Evolutionary conservation across 176 grass and related monocot species (phyloP).

Genomic region (Avena atlantica): DNA sequence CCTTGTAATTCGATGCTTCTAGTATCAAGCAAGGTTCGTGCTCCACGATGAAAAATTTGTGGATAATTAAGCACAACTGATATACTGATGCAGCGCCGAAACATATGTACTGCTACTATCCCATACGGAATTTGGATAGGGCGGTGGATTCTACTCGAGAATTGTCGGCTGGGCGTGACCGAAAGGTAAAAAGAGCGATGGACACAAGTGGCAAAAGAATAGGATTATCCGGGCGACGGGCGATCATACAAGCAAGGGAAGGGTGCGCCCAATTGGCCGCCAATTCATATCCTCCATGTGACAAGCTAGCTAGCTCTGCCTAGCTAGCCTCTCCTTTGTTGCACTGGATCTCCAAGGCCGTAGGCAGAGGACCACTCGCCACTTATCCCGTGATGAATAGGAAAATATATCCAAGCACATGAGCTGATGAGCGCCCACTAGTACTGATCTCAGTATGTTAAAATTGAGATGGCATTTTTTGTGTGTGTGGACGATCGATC

Average conservation of each 20-base stretch:
- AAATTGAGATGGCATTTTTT: background rate
- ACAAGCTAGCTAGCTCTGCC: background rate
- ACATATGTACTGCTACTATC: too few species aligned
- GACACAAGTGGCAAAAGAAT: conserved; percentile 35
- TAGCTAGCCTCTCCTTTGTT: background rate
- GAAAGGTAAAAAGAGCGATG: background rate
- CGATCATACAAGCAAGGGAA: background rate
- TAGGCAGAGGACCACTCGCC: conserved; percentile 21
- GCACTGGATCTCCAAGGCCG: background rate
- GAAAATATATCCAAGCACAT: conserved; percentile 1
- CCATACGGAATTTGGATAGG: background rate
- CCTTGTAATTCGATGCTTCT: background rate
- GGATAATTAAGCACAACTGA: background rate
- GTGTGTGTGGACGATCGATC: background rate
- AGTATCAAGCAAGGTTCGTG: background rate
- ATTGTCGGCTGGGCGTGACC: background rate
- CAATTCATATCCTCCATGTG: conserved; percentile 19
- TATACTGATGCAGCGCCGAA: background rate
- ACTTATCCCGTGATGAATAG: conserved; percentile 23
- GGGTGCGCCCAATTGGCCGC: conserved; percentile 11
- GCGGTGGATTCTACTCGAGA: conserved; percentile 9
- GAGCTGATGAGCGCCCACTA: background rate
- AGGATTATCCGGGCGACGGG: conserved; percentile 9
- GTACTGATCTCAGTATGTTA: background rate
- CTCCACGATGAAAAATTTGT: background rate